phyloP scores from a whole-genome alignment of 176 grass and related monocot species.

The Secale cereale region DNA sequence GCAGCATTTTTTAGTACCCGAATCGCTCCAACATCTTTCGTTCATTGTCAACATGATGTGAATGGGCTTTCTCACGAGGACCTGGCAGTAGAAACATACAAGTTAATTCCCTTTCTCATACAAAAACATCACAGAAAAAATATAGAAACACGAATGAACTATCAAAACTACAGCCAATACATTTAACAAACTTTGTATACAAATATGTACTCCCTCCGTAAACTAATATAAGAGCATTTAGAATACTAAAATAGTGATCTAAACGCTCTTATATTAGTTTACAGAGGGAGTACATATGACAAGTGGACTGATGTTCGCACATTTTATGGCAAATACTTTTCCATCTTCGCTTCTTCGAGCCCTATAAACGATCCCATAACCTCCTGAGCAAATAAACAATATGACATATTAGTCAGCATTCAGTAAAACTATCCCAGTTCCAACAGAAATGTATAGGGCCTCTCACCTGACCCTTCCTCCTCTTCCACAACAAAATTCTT shows the following conservation, averaged over 20 bases:
- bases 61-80: constrained; percentile 80
- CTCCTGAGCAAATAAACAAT: constrained; percentile 49
- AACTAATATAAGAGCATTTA: too few species aligned
- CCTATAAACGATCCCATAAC: constrained; percentile 90
- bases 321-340: constrained; percentile 85
- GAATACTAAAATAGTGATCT: too few species aligned
- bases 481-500: constrained; percentile 72
- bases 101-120: constrained; percentile 27
- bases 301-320: constrained; percentile 38
- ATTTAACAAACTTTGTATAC: constrained; percentile 1
- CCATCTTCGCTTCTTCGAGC: constrained; percentile 64
- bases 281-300: too few species aligned
- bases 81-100: constrained; percentile 49
- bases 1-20: constrained; percentile 50
- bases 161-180: neutral
- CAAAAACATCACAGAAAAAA: neutral
- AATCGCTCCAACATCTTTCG: constrained; percentile 85
- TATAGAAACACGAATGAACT: neutral
- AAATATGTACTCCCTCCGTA: too few species aligned
- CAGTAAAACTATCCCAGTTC: neutral
- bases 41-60: constrained; percentile 90
- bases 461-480: constrained; percentile 95
- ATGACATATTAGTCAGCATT: constrained; percentile 16
- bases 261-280: too few species aligned
- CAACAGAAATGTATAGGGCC: neutral